Evolutionary conservation across 768 basidiomycete species (phyloP), one percentile per base, ranked within the genome.

Genomic region (Kwoniella bestiolae): DNA sequence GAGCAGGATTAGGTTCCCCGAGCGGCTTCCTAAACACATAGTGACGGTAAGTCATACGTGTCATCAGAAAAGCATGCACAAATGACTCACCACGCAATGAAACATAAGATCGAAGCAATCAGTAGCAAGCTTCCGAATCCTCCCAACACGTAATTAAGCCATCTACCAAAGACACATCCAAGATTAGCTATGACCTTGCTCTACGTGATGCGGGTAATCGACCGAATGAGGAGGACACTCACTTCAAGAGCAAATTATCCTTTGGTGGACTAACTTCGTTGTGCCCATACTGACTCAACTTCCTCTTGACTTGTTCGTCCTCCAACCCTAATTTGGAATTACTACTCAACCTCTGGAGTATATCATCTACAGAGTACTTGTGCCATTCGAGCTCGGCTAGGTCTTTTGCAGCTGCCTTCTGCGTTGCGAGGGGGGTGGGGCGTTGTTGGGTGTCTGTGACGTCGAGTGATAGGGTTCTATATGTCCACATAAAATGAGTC

Each of bases 41-140:
- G 3, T 11, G 5, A 28, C 8, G 1, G 41, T 38, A 32, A 28
- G n/a, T 21, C 23, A n/a, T 49, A 5, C 23, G 25, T 45, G n/a
- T n/a, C n/a, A n/a, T n/a, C n/a, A n/a, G n/a, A n/a, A 2, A 34
- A 12, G 65, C 5, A 44, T 5, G 35, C 44, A 1, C 5, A 31
- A 25, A 21, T 12, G 21, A 65, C 73, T 58, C 50, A 79, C 81
- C 81, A 86, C 2, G 86, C 83, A 58, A 87, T 76, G 77, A 87
- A 88, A 69, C 85, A 86, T 21, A 87, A 77, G 34, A 87, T 83
- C 44, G 83, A 83, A 28, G 84, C 86, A 18, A 85, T 82, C 82
- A 86, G 84, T 79, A 87, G 84, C 16, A 87, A 77, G 58, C 83
- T 83, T 56, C 86, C 86, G 75, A 87, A 87, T 0, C 87, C 87